Evolutionary conservation across 2,329 filamentous ascomycete species (phyloP).

Genomic region (Fusarium robinianum): DNA sequence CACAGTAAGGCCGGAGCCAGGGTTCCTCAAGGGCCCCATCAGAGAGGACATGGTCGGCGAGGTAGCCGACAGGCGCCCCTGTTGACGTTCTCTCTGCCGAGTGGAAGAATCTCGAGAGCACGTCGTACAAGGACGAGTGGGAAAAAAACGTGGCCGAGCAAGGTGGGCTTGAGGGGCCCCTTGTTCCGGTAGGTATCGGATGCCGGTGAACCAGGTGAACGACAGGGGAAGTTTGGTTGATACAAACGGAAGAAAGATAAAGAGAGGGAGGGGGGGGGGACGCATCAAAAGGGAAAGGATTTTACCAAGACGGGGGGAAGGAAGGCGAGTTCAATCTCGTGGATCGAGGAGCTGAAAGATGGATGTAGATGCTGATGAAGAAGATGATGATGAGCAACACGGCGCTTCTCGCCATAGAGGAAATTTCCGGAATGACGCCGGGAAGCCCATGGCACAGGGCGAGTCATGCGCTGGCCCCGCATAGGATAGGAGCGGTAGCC

Average conservation of each 20-base stretch:
- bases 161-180: slow-evolving; percentile 13
- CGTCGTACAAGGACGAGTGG: not conserved
- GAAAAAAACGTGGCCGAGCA: slow-evolving; percentile 1
- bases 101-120: too few species aligned
- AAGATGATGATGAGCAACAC: slow-evolving; percentile 14
- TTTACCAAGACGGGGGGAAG: slow-evolving; percentile 1
- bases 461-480: slow-evolving; percentile 23
- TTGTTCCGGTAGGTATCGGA: slow-evolving; percentile 1
- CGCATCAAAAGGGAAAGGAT: too few species aligned
- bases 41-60: too few species aligned
- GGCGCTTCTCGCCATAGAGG: slow-evolving; percentile 9
- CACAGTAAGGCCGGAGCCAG: too few species aligned
- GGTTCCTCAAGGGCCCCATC: too few species aligned
- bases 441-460: not conserved
- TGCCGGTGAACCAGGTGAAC: slow-evolving; percentile 4
- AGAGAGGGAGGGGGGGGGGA: too few species aligned
- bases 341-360: not conserved
- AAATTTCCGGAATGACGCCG: slow-evolving; percentile 22
- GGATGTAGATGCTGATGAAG: not conserved
- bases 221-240: slow-evolving; percentile 2
- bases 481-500: too few species aligned
- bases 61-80: not conserved
- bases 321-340: not conserved
- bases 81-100: not conserved
- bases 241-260: not conserved